Evolutionary conservation across 1,284 basidiomycete genomes (phyloP).

Genomic region (Singerocomus inundabilis): DNA sequence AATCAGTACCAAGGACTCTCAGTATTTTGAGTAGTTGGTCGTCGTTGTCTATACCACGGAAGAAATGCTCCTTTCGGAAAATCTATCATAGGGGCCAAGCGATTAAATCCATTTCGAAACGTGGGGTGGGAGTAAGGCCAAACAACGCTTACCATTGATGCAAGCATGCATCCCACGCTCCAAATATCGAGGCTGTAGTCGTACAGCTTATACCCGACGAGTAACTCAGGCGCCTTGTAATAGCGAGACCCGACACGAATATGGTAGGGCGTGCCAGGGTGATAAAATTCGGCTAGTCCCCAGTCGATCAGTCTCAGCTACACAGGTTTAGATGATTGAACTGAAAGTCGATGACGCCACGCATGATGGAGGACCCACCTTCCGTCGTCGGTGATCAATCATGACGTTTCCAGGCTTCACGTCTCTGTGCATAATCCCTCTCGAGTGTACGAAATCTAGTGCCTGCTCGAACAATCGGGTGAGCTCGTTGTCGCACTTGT

Average conservation of each 20-base stretch:
- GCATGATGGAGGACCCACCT: conserved; percentile 43
- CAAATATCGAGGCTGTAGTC: conserved; percentile 87
- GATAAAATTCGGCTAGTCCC: conserved; percentile 92
- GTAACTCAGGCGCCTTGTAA: conserved; percentile 86
- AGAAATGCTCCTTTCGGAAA: conserved; percentile 88
- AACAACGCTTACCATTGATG: conserved; percentile 67
- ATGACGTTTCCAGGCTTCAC: conserved; percentile 92
- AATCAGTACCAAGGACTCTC: conserved; percentile 84
- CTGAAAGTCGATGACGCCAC: conserved; percentile 1
- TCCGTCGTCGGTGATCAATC: conserved; percentile 81
- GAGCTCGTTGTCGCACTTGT: background rate
- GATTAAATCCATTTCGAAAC: conserved; percentile 6
- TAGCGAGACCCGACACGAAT: conserved; percentile 88
- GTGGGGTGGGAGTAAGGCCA: background rate
- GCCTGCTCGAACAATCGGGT: conserved; percentile 44
- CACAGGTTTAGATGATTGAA: conserved; percentile 4
- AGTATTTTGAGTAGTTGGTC: conserved; percentile 89
- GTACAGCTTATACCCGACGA: conserved; percentile 86
- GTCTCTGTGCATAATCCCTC: conserved; percentile 90
- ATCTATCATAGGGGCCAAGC: conserved; percentile 45
- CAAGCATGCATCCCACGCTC: conserved; percentile 89
- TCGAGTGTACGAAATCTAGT: conserved; percentile 84
- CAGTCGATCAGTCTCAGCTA: conserved; percentile 86
- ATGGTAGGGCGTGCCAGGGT: conserved; percentile 83
- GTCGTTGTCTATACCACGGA: conserved; percentile 87